Evolutionary conservation across 2,329 filamentous ascomycete species (phyloP).

Genomic region (Pseudogymnoascus sp.): DNA sequence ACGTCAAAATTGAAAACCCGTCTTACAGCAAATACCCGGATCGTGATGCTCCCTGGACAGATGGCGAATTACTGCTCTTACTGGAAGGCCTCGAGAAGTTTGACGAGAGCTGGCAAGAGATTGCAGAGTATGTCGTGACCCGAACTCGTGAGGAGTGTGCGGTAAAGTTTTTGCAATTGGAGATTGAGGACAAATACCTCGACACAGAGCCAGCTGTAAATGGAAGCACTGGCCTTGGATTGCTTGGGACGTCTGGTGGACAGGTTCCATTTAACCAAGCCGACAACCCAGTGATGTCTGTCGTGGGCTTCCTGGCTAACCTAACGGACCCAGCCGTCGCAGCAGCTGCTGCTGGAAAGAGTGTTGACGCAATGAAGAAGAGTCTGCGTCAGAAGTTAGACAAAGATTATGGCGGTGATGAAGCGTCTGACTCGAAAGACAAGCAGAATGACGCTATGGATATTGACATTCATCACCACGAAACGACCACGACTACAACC

Average conservation of each 20-base stretch:
- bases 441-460: slow-evolving; percentile 57
- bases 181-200: slow-evolving; percentile 95
- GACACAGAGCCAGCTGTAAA: slow-evolving; percentile 61
- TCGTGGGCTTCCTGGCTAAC: slow-evolving; percentile 87
- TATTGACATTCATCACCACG: slow-evolving; percentile 47
- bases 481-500: slow-evolving; percentile 40
- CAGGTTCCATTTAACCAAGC: slow-evolving; percentile 84
- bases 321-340: slow-evolving; percentile 85
- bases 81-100: slow-evolving; percentile 88
- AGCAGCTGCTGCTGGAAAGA: slow-evolving; percentile 81
- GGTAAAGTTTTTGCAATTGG: slow-evolving; percentile 88
- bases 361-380: slow-evolving; percentile 77
- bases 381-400: slow-evolving; percentile 74
- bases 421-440: slow-evolving; percentile 44
- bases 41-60: slow-evolving; percentile 82
- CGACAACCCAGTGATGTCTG: slow-evolving; percentile 94
- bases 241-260: slow-evolving; percentile 67
- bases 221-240: slow-evolving; percentile 51
- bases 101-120: slow-evolving; percentile 91
- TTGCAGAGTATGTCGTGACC: slow-evolving; percentile 86
- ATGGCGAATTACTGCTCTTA: slow-evolving; percentile 80
- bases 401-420: slow-evolving; percentile 40
- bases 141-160: slow-evolving; percentile 94
- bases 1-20: slow-evolving; percentile 84
- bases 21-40: slow-evolving; percentile 72